Conservation (phyloP, 2,329 filamentous ascomycete genomes). For the Coniochaeta sp. region DNA sequence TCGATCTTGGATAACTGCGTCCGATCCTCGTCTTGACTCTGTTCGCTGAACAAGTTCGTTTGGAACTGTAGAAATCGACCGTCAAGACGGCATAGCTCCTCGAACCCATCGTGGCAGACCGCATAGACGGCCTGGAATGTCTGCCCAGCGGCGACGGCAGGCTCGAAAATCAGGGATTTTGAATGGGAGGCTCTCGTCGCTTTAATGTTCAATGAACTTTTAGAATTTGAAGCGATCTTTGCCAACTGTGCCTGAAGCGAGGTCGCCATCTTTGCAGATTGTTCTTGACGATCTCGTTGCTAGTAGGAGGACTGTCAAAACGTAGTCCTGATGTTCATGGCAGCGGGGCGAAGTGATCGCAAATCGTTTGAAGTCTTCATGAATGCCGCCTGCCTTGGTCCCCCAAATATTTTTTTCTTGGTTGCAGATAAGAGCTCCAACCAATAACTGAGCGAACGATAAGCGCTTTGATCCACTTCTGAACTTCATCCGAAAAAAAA, state of each 20-base stretch:
- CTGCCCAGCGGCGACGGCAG: constrained; percentile 75
- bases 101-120: constrained; percentile 81
- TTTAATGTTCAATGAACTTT: constrained; percentile 85
- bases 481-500: not conserved
- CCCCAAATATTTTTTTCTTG: not conserved
- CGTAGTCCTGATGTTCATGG: not conserved
- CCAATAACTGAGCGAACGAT: not conserved
- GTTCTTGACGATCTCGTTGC: not conserved
- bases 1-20: constrained; percentile 74
- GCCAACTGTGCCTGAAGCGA: constrained; percentile 90
- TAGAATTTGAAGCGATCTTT: constrained; percentile 83
- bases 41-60: constrained; percentile 80
- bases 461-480: not conserved
- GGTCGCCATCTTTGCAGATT: constrained; percentile 25
- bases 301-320: not conserved
- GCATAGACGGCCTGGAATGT: constrained; percentile 84
- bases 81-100: constrained; percentile 86
- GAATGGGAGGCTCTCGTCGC: constrained; percentile 87
- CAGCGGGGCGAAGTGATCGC: constrained; percentile 1
- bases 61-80: constrained; percentile 67
- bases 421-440: not conserved
- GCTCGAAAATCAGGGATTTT: constrained; percentile 91
- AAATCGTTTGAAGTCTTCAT: not conserved
- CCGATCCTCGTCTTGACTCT: constrained; percentile 84
- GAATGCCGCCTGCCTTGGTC: not conserved